Evolutionary conservation across 75 land plant species (phyloP).

Genomic region (Selaginella tamariscina): DNA sequence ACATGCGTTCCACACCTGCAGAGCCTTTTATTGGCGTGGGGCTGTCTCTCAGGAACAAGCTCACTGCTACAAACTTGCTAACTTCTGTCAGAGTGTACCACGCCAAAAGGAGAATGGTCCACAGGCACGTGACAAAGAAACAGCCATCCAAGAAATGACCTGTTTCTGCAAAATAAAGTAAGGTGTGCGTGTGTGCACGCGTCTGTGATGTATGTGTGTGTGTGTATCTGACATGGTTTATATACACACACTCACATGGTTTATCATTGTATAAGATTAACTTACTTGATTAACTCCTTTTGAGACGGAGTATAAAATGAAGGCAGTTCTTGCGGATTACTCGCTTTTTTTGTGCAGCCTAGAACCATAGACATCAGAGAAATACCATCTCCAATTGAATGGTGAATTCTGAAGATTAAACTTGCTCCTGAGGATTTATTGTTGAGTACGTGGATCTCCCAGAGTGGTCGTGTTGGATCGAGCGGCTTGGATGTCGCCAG

Average conservation of each 20-base stretch:
- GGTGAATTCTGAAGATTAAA: slow-evolving; percentile 14
- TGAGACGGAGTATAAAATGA: not conserved
- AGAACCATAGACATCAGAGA: slow-evolving; percentile 8
- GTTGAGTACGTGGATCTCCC: slow-evolving; percentile 15
- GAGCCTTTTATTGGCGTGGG: slow-evolving; percentile 46
- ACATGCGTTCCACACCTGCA: slow-evolving; percentile 34
- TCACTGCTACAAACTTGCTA: slow-evolving; percentile 22
- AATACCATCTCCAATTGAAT: slow-evolving; percentile 13
- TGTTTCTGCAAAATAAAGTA: too few species aligned
- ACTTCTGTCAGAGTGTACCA: slow-evolving; percentile 43
- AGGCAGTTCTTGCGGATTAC: not conserved
- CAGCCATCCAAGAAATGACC: not conserved
- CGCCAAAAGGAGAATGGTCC: slow-evolving; percentile 20
- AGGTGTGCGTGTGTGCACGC: too few species aligned
- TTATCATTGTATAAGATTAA: too few species aligned
- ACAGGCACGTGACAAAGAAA: slow-evolving; percentile 23
- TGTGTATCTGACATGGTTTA: too few species aligned
- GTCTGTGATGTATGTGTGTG: too few species aligned
- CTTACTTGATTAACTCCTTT: too few species aligned
- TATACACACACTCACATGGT: too few species aligned
- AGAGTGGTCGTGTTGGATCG: slow-evolving; percentile 7
- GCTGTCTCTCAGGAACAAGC: slow-evolving; percentile 42
- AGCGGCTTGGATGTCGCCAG: slow-evolving; percentile 7
- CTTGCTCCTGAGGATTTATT: not conserved
- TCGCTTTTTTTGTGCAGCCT: not conserved